phyloP scores from a whole-genome alignment of 2,329 filamentous ascomycete genomes.

The Cyphellophora attinorum region DNA sequence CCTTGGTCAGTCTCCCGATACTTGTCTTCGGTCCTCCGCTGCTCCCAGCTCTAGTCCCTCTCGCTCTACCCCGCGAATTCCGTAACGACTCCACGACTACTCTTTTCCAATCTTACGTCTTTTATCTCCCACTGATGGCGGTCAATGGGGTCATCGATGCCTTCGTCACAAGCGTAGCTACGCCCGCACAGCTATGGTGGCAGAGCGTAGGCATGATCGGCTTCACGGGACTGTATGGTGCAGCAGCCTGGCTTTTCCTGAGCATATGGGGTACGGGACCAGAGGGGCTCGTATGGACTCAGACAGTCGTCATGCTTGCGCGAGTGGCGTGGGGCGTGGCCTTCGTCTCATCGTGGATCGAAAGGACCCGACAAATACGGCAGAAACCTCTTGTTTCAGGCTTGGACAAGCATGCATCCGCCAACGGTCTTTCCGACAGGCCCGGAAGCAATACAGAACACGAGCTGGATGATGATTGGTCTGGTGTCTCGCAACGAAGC shows the following conservation, averaged over 20 bases:
- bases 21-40: slow-evolving; percentile 64
- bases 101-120: slow-evolving; percentile 73
- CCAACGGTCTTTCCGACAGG: no score
- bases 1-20: slow-evolving; percentile 60
- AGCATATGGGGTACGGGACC: slow-evolving; percentile 62
- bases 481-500: no score
- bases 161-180: slow-evolving; percentile 82
- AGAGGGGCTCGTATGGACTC: slow-evolving; percentile 72
- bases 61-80: slow-evolving; percentile 74
- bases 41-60: slow-evolving; percentile 60
- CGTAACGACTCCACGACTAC: slow-evolving; percentile 59
- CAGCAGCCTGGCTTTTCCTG: slow-evolving; percentile 51
- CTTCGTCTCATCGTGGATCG: slow-evolving; percentile 50
- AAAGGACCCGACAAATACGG: no score
- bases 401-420: no score
- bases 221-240: slow-evolving; percentile 69
- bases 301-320: slow-evolving; percentile 80
- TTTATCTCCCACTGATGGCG: slow-evolving; percentile 86
- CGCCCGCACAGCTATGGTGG: slow-evolving; percentile 59
- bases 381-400: no score
- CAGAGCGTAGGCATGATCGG: slow-evolving; percentile 78
- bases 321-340: slow-evolving; percentile 69
- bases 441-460: no score
- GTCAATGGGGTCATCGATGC: slow-evolving; percentile 87
- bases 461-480: no score